These are phyloP conservation scores for Magnolia officinalis DNA, from an alignment of 164 flowering plant species.

Conservation along the genomic window DNA sequence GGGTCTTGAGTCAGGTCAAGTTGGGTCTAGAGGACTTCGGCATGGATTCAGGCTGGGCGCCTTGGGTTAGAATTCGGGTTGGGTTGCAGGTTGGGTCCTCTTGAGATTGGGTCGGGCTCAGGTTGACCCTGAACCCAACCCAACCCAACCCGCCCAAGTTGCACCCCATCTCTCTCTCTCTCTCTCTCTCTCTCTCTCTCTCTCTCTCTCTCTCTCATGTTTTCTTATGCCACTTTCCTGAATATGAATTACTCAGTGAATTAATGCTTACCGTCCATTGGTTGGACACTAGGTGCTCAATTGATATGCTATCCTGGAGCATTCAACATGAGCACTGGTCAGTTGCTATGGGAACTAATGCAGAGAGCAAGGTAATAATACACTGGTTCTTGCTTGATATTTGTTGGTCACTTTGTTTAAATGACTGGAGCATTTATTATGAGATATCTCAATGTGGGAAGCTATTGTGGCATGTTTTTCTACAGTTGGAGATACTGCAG, in stretches of 20 bases:
- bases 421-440: no score
- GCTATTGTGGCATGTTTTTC: no score
- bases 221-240: neutral
- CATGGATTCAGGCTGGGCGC: no score
- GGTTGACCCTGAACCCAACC: no score
- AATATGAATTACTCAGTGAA: neutral
- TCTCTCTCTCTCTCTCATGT: slow-evolving; percentile 5
- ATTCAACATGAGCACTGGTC: slow-evolving; percentile 42
- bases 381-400: neutral
- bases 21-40: no score
- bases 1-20: no score
- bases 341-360: slow-evolving; percentile 37
- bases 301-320: slow-evolving; percentile 50
- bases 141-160: no score
- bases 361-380: slow-evolving; percentile 36
- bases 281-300: slow-evolving; percentile 31
- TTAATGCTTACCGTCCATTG: neutral
- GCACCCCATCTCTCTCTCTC: slow-evolving; percentile 1
- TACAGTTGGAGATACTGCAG: no score
- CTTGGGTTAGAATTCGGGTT: no score
- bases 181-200: slow-evolving; percentile 11
- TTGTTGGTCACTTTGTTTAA: neutral
- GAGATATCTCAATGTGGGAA: no score
- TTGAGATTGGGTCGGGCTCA: no score
- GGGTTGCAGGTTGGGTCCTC: no score